Evolutionary conservation across 345 rosid genomes (phyloP).

Genomic region (Capsella bursapastoris): DNA sequence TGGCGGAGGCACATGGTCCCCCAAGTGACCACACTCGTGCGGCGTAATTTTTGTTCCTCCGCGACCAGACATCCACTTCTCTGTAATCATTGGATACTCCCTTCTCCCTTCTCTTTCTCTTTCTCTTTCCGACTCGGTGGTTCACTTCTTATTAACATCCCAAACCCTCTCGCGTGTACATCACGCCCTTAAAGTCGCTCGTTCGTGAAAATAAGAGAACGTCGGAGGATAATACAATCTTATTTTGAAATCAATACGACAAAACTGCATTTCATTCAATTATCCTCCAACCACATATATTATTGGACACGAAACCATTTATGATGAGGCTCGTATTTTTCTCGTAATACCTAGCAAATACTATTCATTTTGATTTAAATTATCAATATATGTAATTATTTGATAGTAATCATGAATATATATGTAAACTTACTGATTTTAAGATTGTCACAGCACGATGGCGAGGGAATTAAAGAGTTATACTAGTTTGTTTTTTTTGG

Average conservation of each 20-base stretch:
- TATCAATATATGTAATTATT: background rate
- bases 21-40: slow-evolving; percentile 44
- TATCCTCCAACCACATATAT: background rate
- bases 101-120: no score
- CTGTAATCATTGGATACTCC: slow-evolving; percentile 46
- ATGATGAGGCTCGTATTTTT: background rate
- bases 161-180: slow-evolving; percentile 17
- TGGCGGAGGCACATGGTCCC: slow-evolving; percentile 38
- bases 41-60: slow-evolving; percentile 47
- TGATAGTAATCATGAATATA: background rate
- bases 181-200: background rate
- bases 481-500: background rate
- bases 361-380: no score
- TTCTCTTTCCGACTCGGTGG: background rate
- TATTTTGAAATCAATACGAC: background rate
- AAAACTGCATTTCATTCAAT: background rate
- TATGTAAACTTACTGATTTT: background rate
- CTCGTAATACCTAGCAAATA: background rate
- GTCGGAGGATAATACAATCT: no score
- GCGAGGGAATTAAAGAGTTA: background rate
- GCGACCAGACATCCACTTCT: slow-evolving; percentile 43
- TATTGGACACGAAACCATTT: background rate
- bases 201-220: no score
- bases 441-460: background rate
- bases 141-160: background rate